Base-by-base conservation (phyloP, 2,329 filamentous ascomycete species). In the Diaporthe helianthi region DNA sequence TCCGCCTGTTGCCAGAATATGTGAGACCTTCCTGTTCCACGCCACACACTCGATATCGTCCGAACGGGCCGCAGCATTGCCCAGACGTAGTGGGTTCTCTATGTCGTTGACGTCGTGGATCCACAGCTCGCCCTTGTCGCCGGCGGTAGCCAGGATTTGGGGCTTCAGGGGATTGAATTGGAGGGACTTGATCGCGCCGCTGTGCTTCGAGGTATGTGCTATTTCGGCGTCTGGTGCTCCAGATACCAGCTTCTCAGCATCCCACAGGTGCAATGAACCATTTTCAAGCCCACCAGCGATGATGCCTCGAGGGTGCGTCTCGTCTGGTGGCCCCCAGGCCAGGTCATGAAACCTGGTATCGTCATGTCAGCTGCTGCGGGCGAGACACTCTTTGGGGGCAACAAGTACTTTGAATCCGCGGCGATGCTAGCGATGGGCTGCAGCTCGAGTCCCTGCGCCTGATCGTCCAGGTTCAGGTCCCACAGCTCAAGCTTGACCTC, bases 21-120 rank as follows among this genome's bases (percentile, higher is more conserved):
- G 95, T 17, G 95, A 89, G 51, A 98, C 95, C 83, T 97, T 98
- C 78, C 94, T 94, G 82, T 99, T 99, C 97, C 97, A 99, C 75
- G 97, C 95, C 71, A 99, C 85, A 74, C 94, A 97, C 76, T 98
- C 96, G 73, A 98, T 93, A 75, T 99, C 96, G 76, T 98, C 95
- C 47, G 94, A 92, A 77, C 95, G 92, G 72, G 94, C 94, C 51
- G 93, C 93, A 46, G 92, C 88, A 73, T 93, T 97, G 71, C 96
- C 96, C 38, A 99, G 85, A 72, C 94, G 90, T 82, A 97, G 97
- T 6, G 95, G 93, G 78, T 92, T 96, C 69, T 89, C 88, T 74
- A 94, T 87, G 79, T 98, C 94, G 81, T 97, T 94, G 74, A 98
- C 84, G 77, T 99, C 95, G 84, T 96, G 97, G 74, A 99, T 92